Conservation (phyloP, 1,284 basidiomycete genomes). For the Rhodotorula sp. region DNA sequence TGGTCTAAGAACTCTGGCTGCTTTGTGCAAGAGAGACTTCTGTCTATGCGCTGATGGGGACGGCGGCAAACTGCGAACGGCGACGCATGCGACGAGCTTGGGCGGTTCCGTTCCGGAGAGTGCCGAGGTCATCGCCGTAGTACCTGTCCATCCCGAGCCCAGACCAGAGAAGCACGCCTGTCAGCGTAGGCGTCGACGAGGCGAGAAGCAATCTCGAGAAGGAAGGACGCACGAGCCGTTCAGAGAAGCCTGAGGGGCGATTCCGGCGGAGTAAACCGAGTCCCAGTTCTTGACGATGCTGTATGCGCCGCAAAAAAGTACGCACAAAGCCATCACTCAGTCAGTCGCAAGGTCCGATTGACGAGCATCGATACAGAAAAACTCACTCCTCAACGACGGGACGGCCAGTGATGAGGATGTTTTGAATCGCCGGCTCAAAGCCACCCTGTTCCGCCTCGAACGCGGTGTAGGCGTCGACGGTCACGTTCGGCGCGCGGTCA, state of each 20-base stretch:
- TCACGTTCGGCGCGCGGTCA: constrained; percentile 50
- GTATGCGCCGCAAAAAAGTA: constrained; percentile 6
- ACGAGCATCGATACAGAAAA: too few species aligned
- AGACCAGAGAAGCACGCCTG: background rate
- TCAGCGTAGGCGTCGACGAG: background rate
- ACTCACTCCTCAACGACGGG: constrained; percentile 45
- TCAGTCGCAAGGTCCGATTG: background rate
- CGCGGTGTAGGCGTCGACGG: constrained; percentile 34
- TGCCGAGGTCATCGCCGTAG: constrained; percentile 39
- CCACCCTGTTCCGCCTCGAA: constrained; percentile 48
- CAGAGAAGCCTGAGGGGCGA: constrained; percentile 40
- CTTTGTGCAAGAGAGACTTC: too few species aligned
- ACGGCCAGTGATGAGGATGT: constrained; percentile 46
- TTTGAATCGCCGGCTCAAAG: constrained; percentile 45
- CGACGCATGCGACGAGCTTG: constrained; percentile 26
- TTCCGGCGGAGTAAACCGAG: constrained; percentile 41
- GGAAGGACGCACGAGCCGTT: constrained; percentile 25
- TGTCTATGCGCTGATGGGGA: constrained; percentile 3
- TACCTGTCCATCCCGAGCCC: background rate
- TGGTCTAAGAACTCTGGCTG: too few species aligned
- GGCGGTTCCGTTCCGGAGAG: constrained; percentile 29
- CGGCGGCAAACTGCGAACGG: constrained; percentile 1
- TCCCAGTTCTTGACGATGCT: constrained; percentile 47
- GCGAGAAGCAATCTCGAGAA: background rate
- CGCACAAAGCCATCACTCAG: too few species aligned